Conservation (phyloP, 331 rosid species). For the Erythrophleum ivorense region DNA sequence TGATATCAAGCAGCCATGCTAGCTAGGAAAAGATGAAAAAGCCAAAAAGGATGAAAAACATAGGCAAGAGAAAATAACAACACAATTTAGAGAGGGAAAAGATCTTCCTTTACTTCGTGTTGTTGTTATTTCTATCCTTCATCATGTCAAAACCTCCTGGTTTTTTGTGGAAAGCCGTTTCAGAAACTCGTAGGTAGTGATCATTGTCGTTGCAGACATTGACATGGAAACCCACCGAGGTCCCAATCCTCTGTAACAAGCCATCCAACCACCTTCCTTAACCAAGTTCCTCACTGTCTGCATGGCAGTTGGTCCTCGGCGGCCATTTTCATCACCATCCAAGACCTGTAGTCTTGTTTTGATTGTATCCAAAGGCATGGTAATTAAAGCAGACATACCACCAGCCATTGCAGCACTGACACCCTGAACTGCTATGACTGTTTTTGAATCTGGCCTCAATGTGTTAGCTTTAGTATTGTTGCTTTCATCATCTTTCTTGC, state of each 20-base stretch:
- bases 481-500: conserved; percentile 54
- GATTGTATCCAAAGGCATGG: conserved; percentile 89
- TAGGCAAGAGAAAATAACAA: conserved; percentile 34
- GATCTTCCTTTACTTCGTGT: conserved; percentile 23
- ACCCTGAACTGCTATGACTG: conserved; percentile 87
- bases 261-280: conserved; percentile 86
- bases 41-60: conserved; percentile 22
- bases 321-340: conserved; percentile 84
- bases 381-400: conserved; percentile 79
- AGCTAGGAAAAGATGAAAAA: not conserved
- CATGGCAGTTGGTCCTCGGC: conserved; percentile 68
- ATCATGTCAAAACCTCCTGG: conserved; percentile 63
- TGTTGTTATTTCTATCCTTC: conserved; percentile 20
- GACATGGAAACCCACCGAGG: conserved; percentile 92
- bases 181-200: conserved; percentile 90
- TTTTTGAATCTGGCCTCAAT: conserved; percentile 64
- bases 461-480: conserved; percentile 42
- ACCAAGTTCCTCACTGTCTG: conserved; percentile 80
- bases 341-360: conserved; percentile 87
- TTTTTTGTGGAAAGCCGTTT: conserved; percentile 80
- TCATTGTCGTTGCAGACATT: conserved; percentile 91
- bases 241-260: conserved; percentile 89
- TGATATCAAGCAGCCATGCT: conserved; percentile 30
- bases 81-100: conserved; percentile 38
- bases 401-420: conserved; percentile 94